These are phyloP conservation scores for Phytophthora hibernalis DNA, from an alignment of 352 stramenopile genomes.

Conservation along the genomic window DNA sequence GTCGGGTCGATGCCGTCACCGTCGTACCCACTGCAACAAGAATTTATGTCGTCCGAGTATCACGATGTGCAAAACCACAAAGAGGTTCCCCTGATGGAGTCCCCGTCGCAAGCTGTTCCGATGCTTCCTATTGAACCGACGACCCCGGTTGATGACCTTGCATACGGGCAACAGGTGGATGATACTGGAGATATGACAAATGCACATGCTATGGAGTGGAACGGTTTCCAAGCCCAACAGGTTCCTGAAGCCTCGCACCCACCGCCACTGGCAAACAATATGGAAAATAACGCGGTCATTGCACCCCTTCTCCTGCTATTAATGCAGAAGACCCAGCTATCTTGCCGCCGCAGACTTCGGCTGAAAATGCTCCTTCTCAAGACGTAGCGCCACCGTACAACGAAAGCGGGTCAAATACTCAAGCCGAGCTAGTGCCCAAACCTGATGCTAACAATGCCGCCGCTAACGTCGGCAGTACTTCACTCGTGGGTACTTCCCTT, in stretches of 20 bases:
- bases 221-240: slow-evolving; percentile 6
- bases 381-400: not conserved
- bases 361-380: slow-evolving; percentile 1
- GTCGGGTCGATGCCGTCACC: slow-evolving; percentile 27
- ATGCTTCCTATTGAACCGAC: slow-evolving; percentile 15
- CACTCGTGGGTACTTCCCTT: slow-evolving; percentile 5
- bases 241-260: slow-evolving; percentile 4
- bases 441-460: slow-evolving; percentile 1
- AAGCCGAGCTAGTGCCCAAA: not conserved
- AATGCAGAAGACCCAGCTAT: not conserved
- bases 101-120: slow-evolving; percentile 19
- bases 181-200: not conserved
- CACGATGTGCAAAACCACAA: slow-evolving; percentile 20
- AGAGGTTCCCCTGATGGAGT: slow-evolving; percentile 14
- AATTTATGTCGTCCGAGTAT: slow-evolving; percentile 4
- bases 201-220: slow-evolving; percentile 11
- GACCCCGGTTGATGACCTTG: not conserved
- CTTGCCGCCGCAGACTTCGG: not conserved
- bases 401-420: not conserved
- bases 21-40: slow-evolving; percentile 19
- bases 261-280: not conserved
- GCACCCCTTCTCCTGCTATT: not conserved
- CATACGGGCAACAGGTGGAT: slow-evolving; percentile 9
- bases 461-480: not conserved
- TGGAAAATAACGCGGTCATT: slow-evolving; percentile 1